phyloP scores from a whole-genome alignment of 345 rosid genomes.

The Salix suchowensis region DNA sequence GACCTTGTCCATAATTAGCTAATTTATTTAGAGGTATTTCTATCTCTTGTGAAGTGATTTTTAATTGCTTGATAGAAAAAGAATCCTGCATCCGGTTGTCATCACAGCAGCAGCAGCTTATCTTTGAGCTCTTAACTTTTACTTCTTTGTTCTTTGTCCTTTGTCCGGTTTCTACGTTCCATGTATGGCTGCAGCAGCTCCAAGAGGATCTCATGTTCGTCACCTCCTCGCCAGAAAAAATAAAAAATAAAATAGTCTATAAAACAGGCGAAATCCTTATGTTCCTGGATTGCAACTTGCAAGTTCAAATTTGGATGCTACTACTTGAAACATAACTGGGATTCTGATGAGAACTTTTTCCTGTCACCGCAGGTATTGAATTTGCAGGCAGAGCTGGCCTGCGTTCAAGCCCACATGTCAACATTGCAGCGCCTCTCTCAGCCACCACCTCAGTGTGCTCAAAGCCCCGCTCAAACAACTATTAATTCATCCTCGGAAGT shows the following conservation, averaged over 20 bases:
- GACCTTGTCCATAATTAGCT: no score
- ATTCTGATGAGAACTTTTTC: not conserved
- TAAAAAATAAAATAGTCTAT: not conserved
- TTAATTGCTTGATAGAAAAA: not conserved
- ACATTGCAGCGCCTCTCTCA: constrained; percentile 40
- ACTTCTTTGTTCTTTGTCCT: not conserved
- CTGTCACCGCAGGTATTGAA: constrained; percentile 46
- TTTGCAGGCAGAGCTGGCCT: constrained; percentile 74
- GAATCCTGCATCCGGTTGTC: not conserved
- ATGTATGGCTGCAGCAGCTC: not conserved
- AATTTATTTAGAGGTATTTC: no score
- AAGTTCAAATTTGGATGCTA: not conserved
- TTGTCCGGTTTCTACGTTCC: not conserved
- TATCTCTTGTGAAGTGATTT: not conserved
- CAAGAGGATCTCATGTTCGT: not conserved
- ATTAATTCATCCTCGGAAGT: constrained; percentile 12
- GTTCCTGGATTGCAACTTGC: not conserved
- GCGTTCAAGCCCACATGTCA: constrained; percentile 57
- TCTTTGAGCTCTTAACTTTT: not conserved
- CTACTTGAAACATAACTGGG: not conserved
- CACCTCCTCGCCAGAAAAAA: not conserved
- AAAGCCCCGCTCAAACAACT: constrained; percentile 12
- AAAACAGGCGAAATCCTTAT: no score
- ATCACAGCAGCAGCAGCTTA: not conserved
- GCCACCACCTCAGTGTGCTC: constrained; percentile 7